Percentiles rank a stretch among this genome's conserved stretches.
Conservation (phyloP, 192 early-diverging fungal genomes). For the Phycomyces blakesleeanus region DNA sequence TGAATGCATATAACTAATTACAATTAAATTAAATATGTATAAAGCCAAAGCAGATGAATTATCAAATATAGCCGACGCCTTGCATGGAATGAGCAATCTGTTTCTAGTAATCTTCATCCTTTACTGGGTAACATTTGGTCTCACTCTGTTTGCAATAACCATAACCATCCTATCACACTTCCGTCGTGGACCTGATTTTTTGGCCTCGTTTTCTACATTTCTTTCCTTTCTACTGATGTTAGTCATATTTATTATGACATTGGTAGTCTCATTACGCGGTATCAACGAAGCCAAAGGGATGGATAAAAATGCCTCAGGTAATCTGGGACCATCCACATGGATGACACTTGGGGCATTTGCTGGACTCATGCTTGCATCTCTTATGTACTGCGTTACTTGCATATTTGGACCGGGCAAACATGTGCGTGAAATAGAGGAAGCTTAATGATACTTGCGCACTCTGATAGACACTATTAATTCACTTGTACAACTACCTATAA, state of each 20-base stretch:
- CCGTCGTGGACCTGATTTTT: slow-evolving; percentile 25
- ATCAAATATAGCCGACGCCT: background rate
- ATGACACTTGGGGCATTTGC: slow-evolving; percentile 27
- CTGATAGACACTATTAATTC: no score
- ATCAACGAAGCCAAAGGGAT: slow-evolving; percentile 19
- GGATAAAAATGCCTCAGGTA: slow-evolving; percentile 2
- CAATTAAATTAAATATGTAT: background rate
- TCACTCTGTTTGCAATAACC: slow-evolving; percentile 22
- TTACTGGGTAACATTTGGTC: slow-evolving; percentile 25
- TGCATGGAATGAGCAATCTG: slow-evolving; percentile 6
- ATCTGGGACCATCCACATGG: slow-evolving; percentile 27
- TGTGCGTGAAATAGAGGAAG: background rate
- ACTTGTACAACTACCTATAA: no score
- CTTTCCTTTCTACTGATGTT: slow-evolving; percentile 30
- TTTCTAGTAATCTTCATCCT: slow-evolving; percentile 29
- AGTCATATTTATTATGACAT: slow-evolving; percentile 22
- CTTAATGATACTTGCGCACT: no score
- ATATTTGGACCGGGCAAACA: slow-evolving; percentile 21
- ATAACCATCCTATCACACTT: slow-evolving; percentile 24
- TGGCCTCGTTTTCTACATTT: slow-evolving; percentile 27
- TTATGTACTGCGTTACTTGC: slow-evolving; percentile 28
- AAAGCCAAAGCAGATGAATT: slow-evolving; percentile 9
- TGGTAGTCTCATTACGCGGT: slow-evolving; percentile 25
- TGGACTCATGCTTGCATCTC: slow-evolving; percentile 19
- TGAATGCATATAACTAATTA: background rate